Evolutionary conservation across 768 basidiomycete species (phyloP).

Genomic region (Clitopilus passeckerianus): DNA sequence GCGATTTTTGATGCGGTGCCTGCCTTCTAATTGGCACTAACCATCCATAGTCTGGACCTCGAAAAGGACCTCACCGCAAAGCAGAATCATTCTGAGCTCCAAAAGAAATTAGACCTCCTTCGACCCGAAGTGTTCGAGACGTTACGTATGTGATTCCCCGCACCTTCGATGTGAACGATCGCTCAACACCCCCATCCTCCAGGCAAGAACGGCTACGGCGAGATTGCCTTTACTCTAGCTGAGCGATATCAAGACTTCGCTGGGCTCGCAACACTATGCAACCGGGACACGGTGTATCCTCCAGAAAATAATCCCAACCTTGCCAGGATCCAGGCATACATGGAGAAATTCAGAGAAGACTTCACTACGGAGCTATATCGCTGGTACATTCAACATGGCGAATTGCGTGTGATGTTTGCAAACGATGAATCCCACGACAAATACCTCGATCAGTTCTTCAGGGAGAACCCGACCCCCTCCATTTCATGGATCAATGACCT

Average conservation of each 20-base stretch:
- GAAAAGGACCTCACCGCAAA: slow-evolving; percentile 41
- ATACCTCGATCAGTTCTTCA: slow-evolving; percentile 74
- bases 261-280: slow-evolving; percentile 80
- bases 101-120: slow-evolving; percentile 63
- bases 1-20: slow-evolving; percentile 2
- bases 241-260: slow-evolving; percentile 85
- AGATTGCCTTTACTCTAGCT: slow-evolving; percentile 76
- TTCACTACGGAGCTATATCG: slow-evolving; percentile 89
- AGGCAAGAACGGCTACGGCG: slow-evolving; percentile 66
- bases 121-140: slow-evolving; percentile 77
- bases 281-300: slow-evolving; percentile 58
- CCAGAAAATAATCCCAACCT: slow-evolving; percentile 62
- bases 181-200: slow-evolving; percentile 1
- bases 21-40: slow-evolving; percentile 1
- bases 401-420: slow-evolving; percentile 76
- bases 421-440: slow-evolving; percentile 58
- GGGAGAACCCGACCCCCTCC: slow-evolving; percentile 45
- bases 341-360: slow-evolving; percentile 72
- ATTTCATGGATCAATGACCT: slow-evolving; percentile 90
- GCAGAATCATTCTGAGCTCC: slow-evolving; percentile 53
- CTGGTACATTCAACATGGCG: slow-evolving; percentile 91
- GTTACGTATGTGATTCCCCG: slow-evolving; percentile 51
- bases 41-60: slow-evolving; percentile 36
- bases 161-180: background rate
- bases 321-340: slow-evolving; percentile 61